Conservation (phyloP, 805 yeast species). For the Yarrowia sp. region DNA sequence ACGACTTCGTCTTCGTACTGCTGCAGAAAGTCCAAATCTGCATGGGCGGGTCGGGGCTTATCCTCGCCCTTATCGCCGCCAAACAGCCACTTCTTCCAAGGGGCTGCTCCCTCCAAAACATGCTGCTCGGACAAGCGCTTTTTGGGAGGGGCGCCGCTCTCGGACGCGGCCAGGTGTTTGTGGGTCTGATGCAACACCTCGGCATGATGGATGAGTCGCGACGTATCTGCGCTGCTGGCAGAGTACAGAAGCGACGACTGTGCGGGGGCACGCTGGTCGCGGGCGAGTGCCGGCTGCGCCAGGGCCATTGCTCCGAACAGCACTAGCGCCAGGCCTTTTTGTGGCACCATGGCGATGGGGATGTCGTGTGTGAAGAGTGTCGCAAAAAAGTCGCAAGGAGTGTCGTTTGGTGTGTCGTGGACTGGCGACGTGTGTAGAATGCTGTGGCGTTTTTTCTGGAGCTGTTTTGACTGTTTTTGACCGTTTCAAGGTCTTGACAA, state of each 20-base stretch:
- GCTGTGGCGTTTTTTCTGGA: background rate
- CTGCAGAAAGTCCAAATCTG: constrained; percentile 35
- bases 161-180: constrained; percentile 18
- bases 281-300: constrained; percentile 18
- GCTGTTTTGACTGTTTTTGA: background rate
- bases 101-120: constrained; percentile 24
- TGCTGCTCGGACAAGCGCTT: constrained; percentile 28
- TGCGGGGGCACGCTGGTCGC: background rate
- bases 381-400: no score
- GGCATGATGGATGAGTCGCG: constrained; percentile 22
- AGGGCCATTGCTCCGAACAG: constrained; percentile 13
- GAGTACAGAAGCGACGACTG: constrained; percentile 19
- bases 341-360: constrained; percentile 23
- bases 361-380: no score
- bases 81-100: constrained; percentile 18
- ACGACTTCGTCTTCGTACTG: constrained; percentile 48
- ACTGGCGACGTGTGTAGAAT: background rate
- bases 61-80: background rate
- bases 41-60: constrained; percentile 31
- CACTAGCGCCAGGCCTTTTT: constrained; percentile 26
- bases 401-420: background rate
- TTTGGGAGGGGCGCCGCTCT: constrained; percentile 27
- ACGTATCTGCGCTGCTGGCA: constrained; percentile 25
- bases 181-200: constrained; percentile 21
- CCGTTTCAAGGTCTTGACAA: background rate